Evolutionary conservation across 2,329 filamentous ascomycete genomes (phyloP), one percentile per base, ranked within the genome.

Genomic region (Hortaea werneckii): DNA sequence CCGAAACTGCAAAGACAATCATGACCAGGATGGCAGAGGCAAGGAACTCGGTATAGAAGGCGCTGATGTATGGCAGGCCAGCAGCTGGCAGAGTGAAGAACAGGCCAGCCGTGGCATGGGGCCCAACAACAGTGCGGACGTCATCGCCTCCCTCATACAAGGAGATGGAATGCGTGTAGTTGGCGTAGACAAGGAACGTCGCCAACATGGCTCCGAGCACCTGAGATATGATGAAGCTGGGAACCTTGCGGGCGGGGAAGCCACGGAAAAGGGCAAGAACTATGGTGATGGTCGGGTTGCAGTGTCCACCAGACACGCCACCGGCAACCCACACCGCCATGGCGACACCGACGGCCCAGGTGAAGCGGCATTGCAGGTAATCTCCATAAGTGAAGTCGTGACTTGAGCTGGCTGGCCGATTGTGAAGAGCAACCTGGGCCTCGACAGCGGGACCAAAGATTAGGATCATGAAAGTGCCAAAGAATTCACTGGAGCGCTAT

Each of bases 131-230:
- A 10, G 27, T 9, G n/a, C 40, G 5, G 46, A 83, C 70, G 10
- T 74, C 68, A 7, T 1, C 73, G 11, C 80, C 82, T 60, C 86
- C 82, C 53, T 76, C 79, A 20, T 65, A 37, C 10, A 62, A 42
- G 29, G 26, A 27, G 37, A 67, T 64, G 12, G 60, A 57, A 28
- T 68, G 65, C 12, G 63, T 56, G 54, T 67, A 72, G 26, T 73
- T 52, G 2, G 65, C 67, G 46, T 68, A 72, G 0, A 74, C 68
- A 28, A 74, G 60, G 20, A 75, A 54, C 9, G 59, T 62, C 1
- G 75, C 76, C 28, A 67, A 58, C 43, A 79, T 72, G 1, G 74
- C 75, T 1, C 70, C 75, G 0, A 78, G 54, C 42, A 77, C 63
- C 52, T 79, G 76, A 11, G 75, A 72, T 1, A 67, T 49, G 6